Conservation (phyloP, 148 eudicot species). For the Rhododendron mucronatum region DNA sequence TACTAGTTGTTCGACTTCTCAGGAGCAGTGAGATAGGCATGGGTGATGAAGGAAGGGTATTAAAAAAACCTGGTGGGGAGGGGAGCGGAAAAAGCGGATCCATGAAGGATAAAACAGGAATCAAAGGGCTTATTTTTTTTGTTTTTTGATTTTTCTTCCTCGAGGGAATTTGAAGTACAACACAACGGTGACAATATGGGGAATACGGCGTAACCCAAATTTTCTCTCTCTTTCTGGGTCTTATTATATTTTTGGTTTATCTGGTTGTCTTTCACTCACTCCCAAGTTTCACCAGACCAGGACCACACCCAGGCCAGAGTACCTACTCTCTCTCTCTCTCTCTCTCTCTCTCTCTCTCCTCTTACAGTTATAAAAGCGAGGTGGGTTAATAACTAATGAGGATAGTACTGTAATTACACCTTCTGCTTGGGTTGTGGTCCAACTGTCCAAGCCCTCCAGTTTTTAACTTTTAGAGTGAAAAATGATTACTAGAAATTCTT, state of each 20-base stretch:
- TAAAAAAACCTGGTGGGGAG: background rate
- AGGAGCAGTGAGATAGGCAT: background rate
- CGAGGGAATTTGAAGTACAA: background rate
- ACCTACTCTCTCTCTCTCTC: no score
- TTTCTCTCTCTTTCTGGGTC: background rate
- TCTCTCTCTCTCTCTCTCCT: no score
- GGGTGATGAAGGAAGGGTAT: background rate
- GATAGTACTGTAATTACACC: no score
- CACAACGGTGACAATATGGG: background rate
- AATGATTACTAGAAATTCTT: no score
- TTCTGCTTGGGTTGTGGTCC: no score
- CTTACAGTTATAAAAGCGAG: no score
- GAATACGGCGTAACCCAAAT: background rate
- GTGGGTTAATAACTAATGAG: no score
- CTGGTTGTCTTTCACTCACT: slow-evolving; percentile 6
- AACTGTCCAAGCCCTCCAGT: no score
- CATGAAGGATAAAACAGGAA: slow-evolving; percentile 7
- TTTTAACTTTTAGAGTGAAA: no score
- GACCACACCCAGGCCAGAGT: background rate
- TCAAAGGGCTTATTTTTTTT: background rate
- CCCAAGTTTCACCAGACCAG: slow-evolving; percentile 13
- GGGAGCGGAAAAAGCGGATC: slow-evolving; percentile 23
- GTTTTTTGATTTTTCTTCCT: background rate
- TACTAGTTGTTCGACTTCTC: background rate
- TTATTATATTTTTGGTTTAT: background rate